Base-by-base conservation (phyloP, 2,329 filamentous ascomycete species). In the Chrysosporium queenslandicum region DNA sequence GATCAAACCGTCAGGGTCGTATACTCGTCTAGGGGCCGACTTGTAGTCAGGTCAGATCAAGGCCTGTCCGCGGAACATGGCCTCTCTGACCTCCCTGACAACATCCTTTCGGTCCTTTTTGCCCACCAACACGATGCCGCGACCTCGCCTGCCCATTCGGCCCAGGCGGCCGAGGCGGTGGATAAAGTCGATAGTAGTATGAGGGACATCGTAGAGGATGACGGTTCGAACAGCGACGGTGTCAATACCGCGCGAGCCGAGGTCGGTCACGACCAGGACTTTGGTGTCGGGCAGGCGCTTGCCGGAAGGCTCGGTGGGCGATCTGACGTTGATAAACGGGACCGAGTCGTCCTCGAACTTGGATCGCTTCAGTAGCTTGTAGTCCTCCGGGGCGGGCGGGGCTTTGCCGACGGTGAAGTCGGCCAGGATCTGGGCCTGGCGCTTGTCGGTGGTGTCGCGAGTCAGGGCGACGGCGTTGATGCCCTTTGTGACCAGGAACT, bases 121-220 rank as follows among this genome's bases (percentile, higher is more conserved):
- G 56, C 90, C 91, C 1, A 96, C 87, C 32, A 98, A 73, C 25
- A 97, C 90, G 58, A 97, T 83, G 18, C 89, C 92, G 52, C 90
- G 78, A 14, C 92, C 92, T 66, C 92, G 79, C 56, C 89, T 80
- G 2, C 89, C 89, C 88, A 97, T 97, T 30, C 92, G 80, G 0
- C 92, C 92, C 1, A 92, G 88, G 53, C 92, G 80, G 14, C 92
- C 92, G 3, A 97, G 80, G 14, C 94, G 85, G 69, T 98, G 94
- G 63, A 98, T 96, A 63, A 98, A 98, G 68, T 98, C 94, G 55
- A 98, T 94, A 0, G 89, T 94, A 0, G 87, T 94, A 65, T 97
- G 91, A 3, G 92, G 92, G n/a, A 98, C 91, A 66, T 98, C 89
- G 68, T 95, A 97, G 23, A 98, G 72, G 51, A 98, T 84, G 49